Percentiles rank a stretch among this genome's conserved stretches.
phyloP scores from a whole-genome alignment of 768 basidiomycete genomes.

The Suillus discolor region DNA sequence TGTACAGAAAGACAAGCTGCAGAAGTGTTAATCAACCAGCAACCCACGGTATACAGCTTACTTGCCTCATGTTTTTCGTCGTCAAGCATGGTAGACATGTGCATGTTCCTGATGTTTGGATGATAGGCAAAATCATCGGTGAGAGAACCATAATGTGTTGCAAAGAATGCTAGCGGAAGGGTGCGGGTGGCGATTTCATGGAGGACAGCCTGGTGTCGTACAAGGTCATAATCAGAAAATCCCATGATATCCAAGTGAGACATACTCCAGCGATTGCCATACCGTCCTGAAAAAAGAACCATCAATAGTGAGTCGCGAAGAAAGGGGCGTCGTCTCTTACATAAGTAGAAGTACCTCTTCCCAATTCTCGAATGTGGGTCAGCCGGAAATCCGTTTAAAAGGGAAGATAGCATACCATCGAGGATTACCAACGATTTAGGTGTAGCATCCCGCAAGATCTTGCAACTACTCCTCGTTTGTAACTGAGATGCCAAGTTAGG shows the following conservation, averaged over 20 bases:
- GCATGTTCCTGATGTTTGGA: conserved; percentile 91
- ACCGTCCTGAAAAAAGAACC: conserved; percentile 66
- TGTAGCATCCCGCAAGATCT: conserved; percentile 91
- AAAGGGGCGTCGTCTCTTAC: conserved; percentile 41
- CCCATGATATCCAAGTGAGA: conserved; percentile 7
- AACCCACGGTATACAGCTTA: neutral
- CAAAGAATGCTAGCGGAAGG: conserved; percentile 91
- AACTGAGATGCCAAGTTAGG: neutral
- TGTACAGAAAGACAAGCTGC: conserved; percentile 93
- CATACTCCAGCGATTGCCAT: conserved; percentile 94
- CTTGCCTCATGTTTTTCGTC: conserved; percentile 86
- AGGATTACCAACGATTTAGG: conserved; percentile 93
- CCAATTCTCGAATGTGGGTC: conserved; percentile 63
- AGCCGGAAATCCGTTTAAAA: conserved; percentile 16
- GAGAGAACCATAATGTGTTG: conserved; percentile 95
- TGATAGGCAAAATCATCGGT: conserved; percentile 94
- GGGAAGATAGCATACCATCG: conserved; percentile 62
- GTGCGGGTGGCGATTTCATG: conserved; percentile 95
- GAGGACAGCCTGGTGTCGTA: conserved; percentile 68
- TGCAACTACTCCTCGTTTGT: conserved; percentile 58
- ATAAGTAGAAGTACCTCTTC: conserved; percentile 93
- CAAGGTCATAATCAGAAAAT: conserved; percentile 12
- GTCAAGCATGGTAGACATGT: conserved; percentile 94
- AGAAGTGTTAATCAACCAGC: conserved; percentile 2
- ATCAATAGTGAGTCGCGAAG: conserved; percentile 5